Base-by-base conservation (phyloP, 2,329 filamentous ascomycete genomes). In the Xylariaceae sp. region DNA sequence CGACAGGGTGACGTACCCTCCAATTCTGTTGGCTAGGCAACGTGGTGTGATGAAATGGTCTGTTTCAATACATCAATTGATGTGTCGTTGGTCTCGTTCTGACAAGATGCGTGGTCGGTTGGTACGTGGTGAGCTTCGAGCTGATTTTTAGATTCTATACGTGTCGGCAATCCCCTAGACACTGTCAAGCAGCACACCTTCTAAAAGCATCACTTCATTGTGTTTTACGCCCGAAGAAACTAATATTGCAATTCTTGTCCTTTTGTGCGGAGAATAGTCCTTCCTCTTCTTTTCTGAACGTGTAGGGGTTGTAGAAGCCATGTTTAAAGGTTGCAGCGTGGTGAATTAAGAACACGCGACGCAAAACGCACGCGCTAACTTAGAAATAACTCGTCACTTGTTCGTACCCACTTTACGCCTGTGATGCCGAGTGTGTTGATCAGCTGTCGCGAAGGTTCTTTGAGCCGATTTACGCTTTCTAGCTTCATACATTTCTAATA, bases 181-280 rank as follows among this genome's bases (percentile, higher is more conserved):
- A n/a, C 15, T 39, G 4, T 11, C 17, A 2, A 2, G 3, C 9
- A 41, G 17, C 2, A 55, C 13, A 1, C 53, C 41, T 13, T 55
- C 54, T 23, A 4, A 4, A 4, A 4, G 15, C 9, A 45, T 23
- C 6, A 56, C 37, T 23, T n/a, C 54, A 10, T 34, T 56, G 9
- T 44, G 44, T 17, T 35, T 17, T 41, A 18, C 2, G 6, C 54
- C 54, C 9, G 9, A 30, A 30, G 23, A 41, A 51, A 18, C 23
- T 11, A 51, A 6, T 2, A 13, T 15, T 45, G 54, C 45, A 51
- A 56, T 56, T 5, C 47, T 8, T 3, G 54, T 56, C 4, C 54
- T 13, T 15, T 51, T 56, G 51, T 56, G 54, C 51, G 54, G 54
- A 1, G 54, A 56, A 34, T 23, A 56, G 1, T 56, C 9, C 15